Base-by-base conservation (phyloP, 1,139 yeast genomes). In the Geotrichum reessii region DNA sequence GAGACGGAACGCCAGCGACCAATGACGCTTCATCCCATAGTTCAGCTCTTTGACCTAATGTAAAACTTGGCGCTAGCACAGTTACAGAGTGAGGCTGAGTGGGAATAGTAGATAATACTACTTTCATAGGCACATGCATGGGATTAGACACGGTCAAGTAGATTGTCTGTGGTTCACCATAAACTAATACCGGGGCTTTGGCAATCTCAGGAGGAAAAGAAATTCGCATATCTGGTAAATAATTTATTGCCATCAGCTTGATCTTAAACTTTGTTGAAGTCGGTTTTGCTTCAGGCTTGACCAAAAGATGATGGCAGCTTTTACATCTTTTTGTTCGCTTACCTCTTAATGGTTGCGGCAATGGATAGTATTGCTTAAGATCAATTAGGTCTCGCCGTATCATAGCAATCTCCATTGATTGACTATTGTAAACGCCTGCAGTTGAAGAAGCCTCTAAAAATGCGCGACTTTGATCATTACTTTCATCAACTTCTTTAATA, bases 221-320 rank as follows among this genome's bases (percentile, higher is more conserved):
- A 14, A 66, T 53, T 21, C 60, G 54, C 7, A 67, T 52, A 2
- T 61, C 44, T 3, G 72, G 72, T 8, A 69, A 58, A 49, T 61
- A 63, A 51, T 64, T 58, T 37, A 67, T 46, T 0, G 75, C 75
- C 61, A 71, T 52, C 2, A 63, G 61, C 54, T 64, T 63, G 21
- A 61, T 55, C 33, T 62, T 65, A 61, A 63, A 70, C 55, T 62
- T 63, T 12, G 64, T 60, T 6, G 70, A 62, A 1, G 66, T 50
- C 2, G 74, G 69, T 51, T 63, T 63, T 5, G 66, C 62, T 25
- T 66, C 72, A 0, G 75, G 75, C 50, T 64, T 65, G 17, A 64
- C 65, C 21, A 71, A 62, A 9, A 65, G 51, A 19, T 62, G 63
- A 19, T 67, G 66, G 54, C 76, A 73, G n/a, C 62, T 66, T 46